Evolutionary conservation across 1,139 yeast species (phyloP).

Genomic region (Suhomyces bokatorum): DNA sequence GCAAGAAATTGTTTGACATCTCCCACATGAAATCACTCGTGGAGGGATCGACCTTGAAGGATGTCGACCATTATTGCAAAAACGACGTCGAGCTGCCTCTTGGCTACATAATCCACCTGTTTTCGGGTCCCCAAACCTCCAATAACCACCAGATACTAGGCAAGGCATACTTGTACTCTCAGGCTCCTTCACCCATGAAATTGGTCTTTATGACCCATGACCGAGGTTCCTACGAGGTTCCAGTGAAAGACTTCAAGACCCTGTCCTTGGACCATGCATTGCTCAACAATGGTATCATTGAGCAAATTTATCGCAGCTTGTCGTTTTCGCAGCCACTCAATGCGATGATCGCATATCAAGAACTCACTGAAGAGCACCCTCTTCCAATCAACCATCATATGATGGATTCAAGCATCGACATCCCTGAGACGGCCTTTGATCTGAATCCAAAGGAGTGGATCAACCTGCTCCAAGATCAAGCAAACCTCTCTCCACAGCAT

Average conservation of each 20-base stretch:
- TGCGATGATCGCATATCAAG: constrained; percentile 17
- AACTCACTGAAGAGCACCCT: constrained; percentile 12
- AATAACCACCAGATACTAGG: constrained; percentile 28
- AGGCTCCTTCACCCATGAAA: constrained; percentile 19
- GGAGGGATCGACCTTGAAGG: neutral
- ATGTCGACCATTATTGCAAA: constrained; percentile 2
- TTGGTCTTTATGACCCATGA: constrained; percentile 22
- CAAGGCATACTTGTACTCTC: constrained; percentile 17
- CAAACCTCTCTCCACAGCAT: constrained; percentile 10
- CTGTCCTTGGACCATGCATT: constrained; percentile 25
- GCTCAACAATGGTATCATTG: constrained; percentile 29
- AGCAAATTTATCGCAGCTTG: constrained; percentile 11
- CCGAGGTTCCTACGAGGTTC: constrained; percentile 22
- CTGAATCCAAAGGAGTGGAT: constrained; percentile 16
- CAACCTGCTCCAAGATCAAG: constrained; percentile 9
- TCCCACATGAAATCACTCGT: constrained; percentile 1
- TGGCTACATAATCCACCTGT: constrained; percentile 29
- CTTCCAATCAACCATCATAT: constrained; percentile 9
- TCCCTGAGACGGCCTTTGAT: constrained; percentile 19
- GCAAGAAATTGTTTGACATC: constrained; percentile 27
- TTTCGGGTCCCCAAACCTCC: constrained; percentile 32
- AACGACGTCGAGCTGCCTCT: constrained; percentile 15
- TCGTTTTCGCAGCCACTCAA: constrained; percentile 13
- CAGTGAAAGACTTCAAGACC: constrained; percentile 16
- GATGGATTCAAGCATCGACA: constrained; percentile 11